Evolutionary conservation across 352 stramenopile genomes (phyloP), one percentile per base, ranked within the genome.

Genomic region (Pythium insidiosum): DNA sequence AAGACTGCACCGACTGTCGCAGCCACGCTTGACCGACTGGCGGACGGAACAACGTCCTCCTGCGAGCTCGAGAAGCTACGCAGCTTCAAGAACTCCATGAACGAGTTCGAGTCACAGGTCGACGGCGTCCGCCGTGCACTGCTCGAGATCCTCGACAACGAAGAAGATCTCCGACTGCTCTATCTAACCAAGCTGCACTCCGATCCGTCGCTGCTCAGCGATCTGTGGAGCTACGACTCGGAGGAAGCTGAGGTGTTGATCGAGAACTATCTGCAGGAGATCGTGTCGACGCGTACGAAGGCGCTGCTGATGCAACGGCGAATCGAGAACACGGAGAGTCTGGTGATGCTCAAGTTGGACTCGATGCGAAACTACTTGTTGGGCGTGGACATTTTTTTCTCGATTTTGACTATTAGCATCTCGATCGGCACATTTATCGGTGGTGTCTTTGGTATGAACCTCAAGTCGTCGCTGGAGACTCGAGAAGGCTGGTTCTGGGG

Each of bases 281-380:
- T 89, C 30, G 82, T 84, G 44, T 84, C 76, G 20, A 89, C 72
- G 4, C 68, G 72, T 13, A 85, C 76, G 1, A 83, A 86, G 53
- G 73, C 68, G 2, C 63, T 55, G 19, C 38, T 89, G 29, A 72
- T 88, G 58, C 71, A 83, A 43, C 64, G 81, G 43, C 71, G 76
- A 35, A 88, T 88, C 36, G 65, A 74, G 19, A 88, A 85, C 38
- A 85, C 76, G 6, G 73, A 89, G 55, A 85, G 66, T 34, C 49
- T 89, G 18, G 73, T 89, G n/a, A 86, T 75, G 68, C 53, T 88
- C 28, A 85, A 84, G 46, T 55, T 88, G 20, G 75, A 88, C 49
- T 82, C 72, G 47, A 82, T 77, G 56, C 70, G 75, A 67, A 88
- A 88, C 51, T 85, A 84, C 46, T 57, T 88, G 50, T 66, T 88